Evolutionary conservation across 176 grass and related monocot species (phyloP), one percentile per base, ranked within the genome.

Genomic region (Puya raimondii): DNA sequence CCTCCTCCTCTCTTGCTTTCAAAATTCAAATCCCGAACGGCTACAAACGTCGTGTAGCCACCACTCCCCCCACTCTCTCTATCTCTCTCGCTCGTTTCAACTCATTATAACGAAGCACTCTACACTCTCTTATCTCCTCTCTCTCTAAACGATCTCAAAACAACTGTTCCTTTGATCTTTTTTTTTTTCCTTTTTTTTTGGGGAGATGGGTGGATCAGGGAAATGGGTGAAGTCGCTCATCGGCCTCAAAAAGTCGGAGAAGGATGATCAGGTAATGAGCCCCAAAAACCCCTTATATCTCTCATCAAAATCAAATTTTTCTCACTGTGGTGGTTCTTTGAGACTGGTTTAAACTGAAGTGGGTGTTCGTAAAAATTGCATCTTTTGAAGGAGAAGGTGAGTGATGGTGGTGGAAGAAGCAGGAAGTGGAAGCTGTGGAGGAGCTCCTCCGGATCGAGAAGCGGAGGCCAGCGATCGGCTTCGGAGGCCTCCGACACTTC

Each of bases 181-280:
- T 66, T 47, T 26, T 26, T 26, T n/a, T n/a, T n/a, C n/a, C n/a
- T 13, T 56, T 16, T 7, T 66, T 47, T 26, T 26, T 26, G 25
- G 10, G 50, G 27, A 77, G 21, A 93, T 93, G 90, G 86, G 83
- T 25, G 75, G 74, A 66, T 93, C 90, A 23, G 83, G 80, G 59
- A 93, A 93, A 80, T 93, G 90, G 90, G 86, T 89, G 50, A 88
- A 80, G 76, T 80, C 86, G 74, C 77, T 93, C 20, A 82, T 93
- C 33, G 83, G 86, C 12, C 51, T 86, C 21, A 83, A 66, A 67
- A 70, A 87, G 48, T 74, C 78, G 51, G 64, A 79, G 64, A 88
- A 16, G 69, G 65, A 72, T 23, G 52, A 57, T 11, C 70, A 73
- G 64, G 69, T 81, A 74, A 67, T 18, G n/a, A 67, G 9, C 16